phyloP scores from a whole-genome alignment of 2,329 filamentous ascomycete genomes.

The Diaporthe longicolla region DNA sequence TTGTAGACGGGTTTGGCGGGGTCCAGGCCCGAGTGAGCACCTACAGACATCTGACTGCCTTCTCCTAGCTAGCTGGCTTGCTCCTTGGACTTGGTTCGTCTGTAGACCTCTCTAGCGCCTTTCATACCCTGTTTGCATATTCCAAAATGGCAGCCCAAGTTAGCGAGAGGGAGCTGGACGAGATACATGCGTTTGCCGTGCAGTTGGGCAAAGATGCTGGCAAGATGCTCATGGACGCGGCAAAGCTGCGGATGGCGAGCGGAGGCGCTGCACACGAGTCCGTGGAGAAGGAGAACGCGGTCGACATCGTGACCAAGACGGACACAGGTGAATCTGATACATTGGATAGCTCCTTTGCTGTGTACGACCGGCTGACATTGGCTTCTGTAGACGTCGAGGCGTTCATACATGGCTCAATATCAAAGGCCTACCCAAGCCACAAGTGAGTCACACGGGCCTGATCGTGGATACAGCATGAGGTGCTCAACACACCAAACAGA shows the following conservation, averaged over 20 bases:
- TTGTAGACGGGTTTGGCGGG: constrained; percentile 17
- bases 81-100: not conserved
- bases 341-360: not conserved
- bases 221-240: constrained; percentile 74
- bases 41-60: not conserved
- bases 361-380: constrained; percentile 5
- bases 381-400: constrained; percentile 73
- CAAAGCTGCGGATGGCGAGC: constrained; percentile 65
- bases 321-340: constrained; percentile 70
- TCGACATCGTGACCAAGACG: constrained; percentile 84
- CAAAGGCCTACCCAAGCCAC: constrained; percentile 74
- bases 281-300: constrained; percentile 80
- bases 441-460: constrained; percentile 61
- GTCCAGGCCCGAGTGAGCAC: not conserved
- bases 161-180: constrained; percentile 65
- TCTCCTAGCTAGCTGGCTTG: not conserved
- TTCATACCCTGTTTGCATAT: not conserved
- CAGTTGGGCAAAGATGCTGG: constrained; percentile 80
- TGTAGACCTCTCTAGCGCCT: constrained; percentile 15
- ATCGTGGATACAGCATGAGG: not conserved
- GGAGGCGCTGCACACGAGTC: constrained; percentile 51
- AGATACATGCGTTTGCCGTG: constrained; percentile 79
- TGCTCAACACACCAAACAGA: constrained; percentile 54
- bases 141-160: constrained; percentile 21
- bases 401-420: constrained; percentile 75